phyloP scores from a whole-genome alignment of 1,284 basidiomycete genomes.

The Ganoderma meredithae region DNA sequence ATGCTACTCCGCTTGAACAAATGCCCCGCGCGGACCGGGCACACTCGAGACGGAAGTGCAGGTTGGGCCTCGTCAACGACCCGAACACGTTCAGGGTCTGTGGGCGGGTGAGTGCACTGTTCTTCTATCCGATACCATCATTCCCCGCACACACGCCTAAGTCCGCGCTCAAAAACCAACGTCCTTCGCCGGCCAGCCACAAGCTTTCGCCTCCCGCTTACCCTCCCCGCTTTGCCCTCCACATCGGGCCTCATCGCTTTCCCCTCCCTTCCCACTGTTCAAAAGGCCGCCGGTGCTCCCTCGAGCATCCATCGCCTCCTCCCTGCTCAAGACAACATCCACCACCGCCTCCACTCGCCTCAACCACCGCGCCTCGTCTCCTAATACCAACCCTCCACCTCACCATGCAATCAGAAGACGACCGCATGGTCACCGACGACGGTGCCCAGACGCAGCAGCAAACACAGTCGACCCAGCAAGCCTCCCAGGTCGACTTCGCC shows the following conservation, averaged over 20 bases:
- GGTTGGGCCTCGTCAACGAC: not conserved
- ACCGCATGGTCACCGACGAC: constrained; percentile 21
- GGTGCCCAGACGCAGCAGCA: constrained; percentile 37
- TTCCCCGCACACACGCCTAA: not conserved
- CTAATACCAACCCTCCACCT: not conserved
- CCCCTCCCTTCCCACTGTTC: not conserved
- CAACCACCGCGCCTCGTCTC: not conserved
- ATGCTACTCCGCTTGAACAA: not conserved
- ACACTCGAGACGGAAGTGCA: not conserved
- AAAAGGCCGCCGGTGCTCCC: constrained; percentile 8
- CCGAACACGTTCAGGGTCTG: constrained; percentile 1
- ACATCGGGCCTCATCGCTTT: constrained; percentile 6
- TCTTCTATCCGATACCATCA: constrained; percentile 12
- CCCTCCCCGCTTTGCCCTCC: not conserved
- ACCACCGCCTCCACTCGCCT: not conserved
- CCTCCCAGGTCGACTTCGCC: constrained; percentile 37
- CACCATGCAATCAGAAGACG: constrained; percentile 20
- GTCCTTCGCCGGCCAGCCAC: not conserved
- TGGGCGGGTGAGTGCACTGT: constrained; percentile 5
- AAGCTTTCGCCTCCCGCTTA: constrained; percentile 7
- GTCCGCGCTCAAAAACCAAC: not conserved
- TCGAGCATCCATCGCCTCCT: not conserved
- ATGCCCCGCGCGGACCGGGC: not conserved
- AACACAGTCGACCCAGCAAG: constrained; percentile 41
- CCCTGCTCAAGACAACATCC: not conserved